These are phyloP conservation scores for Orbilia ellipsospora DNA, from an alignment of 2,329 filamentous ascomycete genomes.

Conservation along the genomic window DNA sequence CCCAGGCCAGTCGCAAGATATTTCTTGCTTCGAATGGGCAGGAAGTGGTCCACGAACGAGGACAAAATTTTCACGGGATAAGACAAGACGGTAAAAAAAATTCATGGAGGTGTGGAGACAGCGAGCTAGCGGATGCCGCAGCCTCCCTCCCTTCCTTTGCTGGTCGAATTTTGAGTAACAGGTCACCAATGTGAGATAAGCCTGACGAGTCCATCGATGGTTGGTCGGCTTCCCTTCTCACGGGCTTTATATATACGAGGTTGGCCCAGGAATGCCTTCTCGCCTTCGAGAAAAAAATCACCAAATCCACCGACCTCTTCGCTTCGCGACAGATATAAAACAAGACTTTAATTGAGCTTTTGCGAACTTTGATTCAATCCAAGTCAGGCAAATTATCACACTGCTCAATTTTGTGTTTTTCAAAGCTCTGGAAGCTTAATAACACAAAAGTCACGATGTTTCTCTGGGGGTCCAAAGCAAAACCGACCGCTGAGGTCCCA, in stretches of 20 bases:
- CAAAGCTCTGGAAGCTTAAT: slow-evolving; percentile 3
- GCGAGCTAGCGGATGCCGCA: slow-evolving; percentile 27
- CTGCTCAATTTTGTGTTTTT: slow-evolving; percentile 8
- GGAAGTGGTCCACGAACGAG: slow-evolving; percentile 10
- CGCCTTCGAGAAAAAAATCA: slow-evolving; percentile 21
- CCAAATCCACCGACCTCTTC: slow-evolving; percentile 27
- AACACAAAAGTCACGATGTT: slow-evolving; percentile 40
- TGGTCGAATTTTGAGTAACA: slow-evolving; percentile 33
- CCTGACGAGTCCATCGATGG: slow-evolving; percentile 45
- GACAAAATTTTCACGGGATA: slow-evolving; percentile 52
- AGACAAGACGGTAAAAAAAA: slow-evolving; percentile 17
- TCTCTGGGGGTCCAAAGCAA: slow-evolving; percentile 42
- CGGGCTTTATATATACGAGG: slow-evolving; percentile 40
- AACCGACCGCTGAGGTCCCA: slow-evolving; percentile 23
- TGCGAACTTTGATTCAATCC: slow-evolving; percentile 22
- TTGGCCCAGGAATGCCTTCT: slow-evolving; percentile 41
- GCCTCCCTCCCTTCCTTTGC: slow-evolving; percentile 21
- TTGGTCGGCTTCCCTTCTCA: slow-evolving; percentile 9
- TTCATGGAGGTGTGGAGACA: slow-evolving; percentile 41
- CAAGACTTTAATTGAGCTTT: slow-evolving; percentile 21
- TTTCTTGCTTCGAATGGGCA: neutral
- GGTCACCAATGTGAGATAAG: slow-evolving; percentile 50
- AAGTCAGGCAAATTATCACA: slow-evolving; percentile 14
- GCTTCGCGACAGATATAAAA: slow-evolving; percentile 28
- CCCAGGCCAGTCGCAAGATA: slow-evolving; percentile 41